Base-by-base conservation (phyloP, 208 protist species). In the Crithidia mellificae region DNA sequence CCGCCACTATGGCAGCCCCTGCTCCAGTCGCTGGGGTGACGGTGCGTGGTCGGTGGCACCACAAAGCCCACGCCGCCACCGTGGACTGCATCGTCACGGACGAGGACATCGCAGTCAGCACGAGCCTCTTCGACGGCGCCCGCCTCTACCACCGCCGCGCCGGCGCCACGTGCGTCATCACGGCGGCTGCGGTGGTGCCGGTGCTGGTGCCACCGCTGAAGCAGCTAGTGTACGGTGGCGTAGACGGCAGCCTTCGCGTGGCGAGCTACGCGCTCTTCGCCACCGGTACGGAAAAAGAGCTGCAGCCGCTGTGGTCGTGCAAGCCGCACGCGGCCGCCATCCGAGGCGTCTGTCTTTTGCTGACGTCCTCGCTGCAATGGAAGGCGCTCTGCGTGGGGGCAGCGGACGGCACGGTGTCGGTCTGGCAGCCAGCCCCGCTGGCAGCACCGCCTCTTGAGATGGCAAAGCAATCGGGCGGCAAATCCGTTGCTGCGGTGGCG, bases 201-300 rank as follows among this genome's bases (percentile, higher is more conserved):
- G 63, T 89, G 19, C 51, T 93, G 22, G 87, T 90, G 61, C 66
- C 71, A 30, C 57, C 57, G 54, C 77, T 79, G 56, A 90, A 92
- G 63, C 74, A 68, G 24, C 63, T 88, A 1, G 29, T 93, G 14
- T 73, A 91, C 54, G 90, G 90, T 29, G 49, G 70, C 2, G 78
- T 87, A 30, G 73, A 84, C 46, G 90, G 90, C 0, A 49, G 57
- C 5, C 38, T 96, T 3, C 66, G 55, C 41, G 68, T 88, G 15
- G 79, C 85, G 24, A 81, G 68, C 50, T 95, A 93, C 72, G 63
- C 63, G n/a, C 65, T 70, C n/a, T 95, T 90, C 57, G 79, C 78
- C 0, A 53, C 51, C 19, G 74, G 68, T 2, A 24, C 63, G 15
- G 61, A 70, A 56, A 70, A 61, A 15, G 73, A 72, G 41, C 24